Evolutionary conservation across 2,329 filamentous ascomycete genomes (phyloP), one percentile per base, ranked within the genome.

Genomic region (Fusarium illudens): DNA sequence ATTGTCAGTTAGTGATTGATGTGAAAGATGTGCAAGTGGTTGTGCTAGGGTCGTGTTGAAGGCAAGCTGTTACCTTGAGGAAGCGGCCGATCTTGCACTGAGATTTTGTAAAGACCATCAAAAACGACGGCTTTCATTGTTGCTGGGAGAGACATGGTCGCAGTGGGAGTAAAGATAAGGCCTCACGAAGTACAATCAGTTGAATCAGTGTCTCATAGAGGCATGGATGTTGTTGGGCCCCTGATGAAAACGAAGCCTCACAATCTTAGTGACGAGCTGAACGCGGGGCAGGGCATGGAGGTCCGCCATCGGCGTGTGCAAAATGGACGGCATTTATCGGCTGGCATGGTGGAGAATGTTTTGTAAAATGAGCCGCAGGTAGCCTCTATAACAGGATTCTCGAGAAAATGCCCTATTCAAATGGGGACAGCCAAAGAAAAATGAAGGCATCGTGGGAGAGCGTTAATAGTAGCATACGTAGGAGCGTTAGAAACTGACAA

Each of bases 51-150:
- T 27, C 15, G 25, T 9, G 2, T 20, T 44, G 39, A 27, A 59
- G 32, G 12, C 33, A n/a, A 48, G 22, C 22, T n/a, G 37, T 48
- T 71, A 78, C 84, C 85, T 70, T 87, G 86, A 2, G 94, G 94
- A 12, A 95, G 85, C 0, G 93, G 93, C 19, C 92, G 86, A 62
- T 96, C 88, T 80, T 97, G 91, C 58, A 97, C 80, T 1, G 86
- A 90, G 57, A 97, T 85, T 75, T 92, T 89, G 73, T 87, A 84
- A 4, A 92, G 90, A 3, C 91, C 93, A 65, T 95, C 90, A 81
- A 97, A 96, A 57, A 97, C 87, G 29, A 97, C 92, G 29, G 93
- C 93, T 78, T 92, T 92, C 94, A 97, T 97, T 0, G 87, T 92
- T 33, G 75, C 73, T 27, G 78, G 75, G 7, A 76, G 60, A 53